phyloP scores from a whole-genome alignment of 176 grass and related monocot genomes.

The Zoysia pacifica region DNA sequence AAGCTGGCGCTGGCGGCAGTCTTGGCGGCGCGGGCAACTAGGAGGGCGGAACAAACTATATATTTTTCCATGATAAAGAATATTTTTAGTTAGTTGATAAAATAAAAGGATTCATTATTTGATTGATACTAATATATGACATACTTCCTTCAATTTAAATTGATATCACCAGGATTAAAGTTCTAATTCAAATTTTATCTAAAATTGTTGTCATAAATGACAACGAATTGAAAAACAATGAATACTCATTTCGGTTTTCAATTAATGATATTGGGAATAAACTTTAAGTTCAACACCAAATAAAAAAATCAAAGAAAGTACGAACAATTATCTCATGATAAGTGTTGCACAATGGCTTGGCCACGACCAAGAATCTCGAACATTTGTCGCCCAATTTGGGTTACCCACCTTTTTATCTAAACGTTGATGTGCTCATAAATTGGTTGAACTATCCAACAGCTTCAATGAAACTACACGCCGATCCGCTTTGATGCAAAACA shows the following conservation, averaged over 20 bases:
- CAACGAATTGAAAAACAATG: too few species aligned
- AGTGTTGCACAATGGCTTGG: not conserved
- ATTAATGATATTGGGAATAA: too few species aligned
- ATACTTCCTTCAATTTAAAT: too few species aligned
- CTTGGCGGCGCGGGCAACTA: not conserved
- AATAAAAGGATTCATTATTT: too few species aligned
- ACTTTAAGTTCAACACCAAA: not conserved
- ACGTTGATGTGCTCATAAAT: not conserved
- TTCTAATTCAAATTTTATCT: too few species aligned
- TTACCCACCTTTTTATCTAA: not conserved
- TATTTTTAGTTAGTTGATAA: too few species aligned
- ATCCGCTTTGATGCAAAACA: not conserved
- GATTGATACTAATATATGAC: too few species aligned
- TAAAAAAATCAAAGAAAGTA: too few species aligned
- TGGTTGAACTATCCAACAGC: not conserved
- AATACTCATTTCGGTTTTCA: too few species aligned
- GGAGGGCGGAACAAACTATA: not conserved
- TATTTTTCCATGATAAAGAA: too few species aligned
- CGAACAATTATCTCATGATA: not conserved
- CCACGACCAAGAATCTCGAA: not conserved
- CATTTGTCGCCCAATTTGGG: not conserved
- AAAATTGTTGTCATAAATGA: too few species aligned
- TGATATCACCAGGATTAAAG: too few species aligned
- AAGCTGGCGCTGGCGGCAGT: not conserved
- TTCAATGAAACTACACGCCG: not conserved